Evolutionary conservation across 805 yeast species (phyloP).

Genomic region (Torulaspora quercuum): DNA sequence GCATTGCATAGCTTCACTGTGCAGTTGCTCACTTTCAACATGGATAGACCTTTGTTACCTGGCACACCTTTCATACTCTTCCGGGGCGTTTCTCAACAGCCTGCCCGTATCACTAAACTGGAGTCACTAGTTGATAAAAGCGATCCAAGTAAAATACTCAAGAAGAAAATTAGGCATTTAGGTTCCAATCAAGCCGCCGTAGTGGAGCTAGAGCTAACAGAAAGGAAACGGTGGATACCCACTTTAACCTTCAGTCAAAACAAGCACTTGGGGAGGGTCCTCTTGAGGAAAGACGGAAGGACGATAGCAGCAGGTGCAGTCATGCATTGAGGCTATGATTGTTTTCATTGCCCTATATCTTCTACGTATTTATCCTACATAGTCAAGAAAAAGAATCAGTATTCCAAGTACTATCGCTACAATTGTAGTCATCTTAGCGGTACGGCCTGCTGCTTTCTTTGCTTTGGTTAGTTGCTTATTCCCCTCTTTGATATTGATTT

Average conservation of each 20-base stretch:
- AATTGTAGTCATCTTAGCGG: conserved; percentile 55
- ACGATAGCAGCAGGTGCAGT: conserved; percentile 97
- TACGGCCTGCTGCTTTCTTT: conserved; percentile 56
- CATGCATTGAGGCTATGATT: conserved; percentile 46
- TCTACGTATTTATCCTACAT: conserved; percentile 35
- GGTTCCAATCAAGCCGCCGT: conserved; percentile 94
- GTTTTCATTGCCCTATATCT: too few relatives aligned
- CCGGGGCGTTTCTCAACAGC: conserved; percentile 68
- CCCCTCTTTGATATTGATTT: conserved; percentile 63
- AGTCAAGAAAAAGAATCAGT: conserved; percentile 54
- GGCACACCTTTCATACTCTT: conserved; percentile 79
- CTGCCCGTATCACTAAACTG: conserved; percentile 59
- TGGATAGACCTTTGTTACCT: conserved; percentile 66
- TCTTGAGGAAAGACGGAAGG: conserved; percentile 95
- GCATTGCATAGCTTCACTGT: conserved; percentile 51
- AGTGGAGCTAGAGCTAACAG: conserved; percentile 94
- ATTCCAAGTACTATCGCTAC: conserved; percentile 55
- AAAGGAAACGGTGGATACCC: conserved; percentile 88
- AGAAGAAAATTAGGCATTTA: conserved; percentile 91
- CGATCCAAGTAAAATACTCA: conserved; percentile 72
- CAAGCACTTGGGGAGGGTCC: conserved; percentile 92
- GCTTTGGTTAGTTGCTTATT: conserved; percentile 69
- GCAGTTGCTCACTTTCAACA: conserved; percentile 60
- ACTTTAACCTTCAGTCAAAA: conserved; percentile 80
- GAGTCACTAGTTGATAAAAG: conserved; percentile 66